Base-by-base conservation (phyloP, 148 eudicot genomes). In the Silene uniflora region DNA sequence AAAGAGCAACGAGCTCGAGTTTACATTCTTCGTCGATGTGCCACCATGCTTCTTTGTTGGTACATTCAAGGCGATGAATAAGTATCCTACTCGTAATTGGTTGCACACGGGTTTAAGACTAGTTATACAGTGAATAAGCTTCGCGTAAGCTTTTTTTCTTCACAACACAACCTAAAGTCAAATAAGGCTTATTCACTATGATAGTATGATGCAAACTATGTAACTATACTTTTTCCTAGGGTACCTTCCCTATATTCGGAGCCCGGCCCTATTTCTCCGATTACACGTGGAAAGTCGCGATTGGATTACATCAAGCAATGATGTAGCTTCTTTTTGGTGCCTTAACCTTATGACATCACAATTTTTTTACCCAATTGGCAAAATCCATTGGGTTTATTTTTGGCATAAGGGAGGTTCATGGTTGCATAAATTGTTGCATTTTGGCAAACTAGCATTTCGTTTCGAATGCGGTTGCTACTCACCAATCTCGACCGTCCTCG, bases 11-110 rank as follows among this genome's bases (percentile, higher is more conserved):
- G 97, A 2, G 94, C 97, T 25, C 77, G 91, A 5, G 83, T 93
- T 47, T 91, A 89, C 81, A 93, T 93, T 67, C 88, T 93, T 22
- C 86, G 91, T 22, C 89, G 97, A 21, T 93, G 98, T 77, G 97
- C 97, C 81, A 91, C 98, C 85, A 91, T 85, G 88, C 92, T 93
- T 47, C 89, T 89, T 59, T 91, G 98, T 74, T 93, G 85, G 86
- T 91, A 91, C 84, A 87, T 93, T 73, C 91, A 93, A 25, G 91
- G 86, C 72, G 98, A 93, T 47, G 98, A 93, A 29, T 89, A 81
- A 65, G 22, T 21, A 67, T 52, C 74, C 22, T 65, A 19, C 61
- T 25, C 19, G 39, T 6, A 35, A 17, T 0, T 54, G 11, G 42
- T n/a, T 71, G 7, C 44, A 7, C 44, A 39, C 44, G 44, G 44